Evolutionary conservation across 1,139 yeast species (phyloP).

Genomic region (Suhomyces terraborum): DNA sequence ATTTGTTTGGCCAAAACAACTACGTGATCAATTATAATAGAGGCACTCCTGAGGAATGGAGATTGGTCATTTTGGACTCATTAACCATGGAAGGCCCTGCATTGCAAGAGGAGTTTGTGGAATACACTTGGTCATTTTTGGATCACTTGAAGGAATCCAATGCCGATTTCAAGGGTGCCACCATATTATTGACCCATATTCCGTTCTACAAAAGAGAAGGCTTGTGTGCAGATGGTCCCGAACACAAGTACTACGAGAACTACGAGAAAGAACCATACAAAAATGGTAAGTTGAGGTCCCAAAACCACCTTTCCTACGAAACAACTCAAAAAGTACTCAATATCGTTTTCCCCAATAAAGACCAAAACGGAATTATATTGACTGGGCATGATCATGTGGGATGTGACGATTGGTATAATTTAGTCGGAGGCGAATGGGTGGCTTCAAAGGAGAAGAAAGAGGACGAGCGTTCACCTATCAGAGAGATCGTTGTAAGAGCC

Average conservation of each 20-base stretch:
- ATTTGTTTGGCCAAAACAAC: constrained; percentile 80
- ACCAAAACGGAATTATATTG: constrained; percentile 72
- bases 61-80: constrained; percentile 83
- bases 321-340: constrained; percentile 68
- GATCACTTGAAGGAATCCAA: constrained; percentile 53
- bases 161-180: constrained; percentile 65
- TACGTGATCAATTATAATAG: constrained; percentile 70
- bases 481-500: constrained; percentile 84
- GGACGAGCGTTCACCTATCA: constrained; percentile 41
- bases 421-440: constrained; percentile 52
- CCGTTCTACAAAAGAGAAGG: constrained; percentile 85
- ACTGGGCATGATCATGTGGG: constrained; percentile 99
- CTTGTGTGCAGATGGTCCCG: constrained; percentile 84
- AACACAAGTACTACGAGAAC: constrained; percentile 59
- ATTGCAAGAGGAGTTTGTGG: constrained; percentile 66
- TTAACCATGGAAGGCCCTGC: constrained; percentile 91
- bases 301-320: constrained; percentile 75
- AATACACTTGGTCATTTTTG: constrained; percentile 72
- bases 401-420: constrained; percentile 69
- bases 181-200: constrained; percentile 83
- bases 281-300: constrained; percentile 73
- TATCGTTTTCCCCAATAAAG: constrained; percentile 62
- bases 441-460: constrained; percentile 47
- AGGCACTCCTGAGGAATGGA: constrained; percentile 68
- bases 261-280: constrained; percentile 65